Evolutionary conservation across 176 grass and related monocot species (phyloP), one percentile per base, ranked within the genome.

Genomic region (Zoysia japonica): DNA sequence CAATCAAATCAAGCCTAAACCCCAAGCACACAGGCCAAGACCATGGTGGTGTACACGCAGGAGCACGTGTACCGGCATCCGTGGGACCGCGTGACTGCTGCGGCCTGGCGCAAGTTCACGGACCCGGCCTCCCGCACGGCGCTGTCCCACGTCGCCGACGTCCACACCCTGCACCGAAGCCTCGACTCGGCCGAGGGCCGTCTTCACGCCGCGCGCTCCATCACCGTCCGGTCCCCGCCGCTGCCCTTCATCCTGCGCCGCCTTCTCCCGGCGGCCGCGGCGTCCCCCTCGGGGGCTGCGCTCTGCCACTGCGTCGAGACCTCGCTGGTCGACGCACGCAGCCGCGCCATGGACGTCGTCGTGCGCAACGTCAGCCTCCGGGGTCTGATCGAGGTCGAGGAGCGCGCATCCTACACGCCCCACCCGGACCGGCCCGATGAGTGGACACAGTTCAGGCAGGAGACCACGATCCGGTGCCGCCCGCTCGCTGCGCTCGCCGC

Each of bases 21-120:
- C 62, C 50, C 6, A 40, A 41, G 14, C 50, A 43, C 80, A 41
- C 60, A 6, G 51, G 72, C 46, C 14, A 38, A 40, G 19, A 78
- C 71, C 66, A 90, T 94, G 82, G 89, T 92, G 68, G 86, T 91
- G 57, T 97, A 97, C 91, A 90, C 84, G 60, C 91, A 97, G 78
- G 94, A 97, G 77, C 94, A 97, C 62, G 85, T 94, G 19, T 97
- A 97, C 77, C 85, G 85, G 76, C 94, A 97, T 70, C 94, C 94
- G 38, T 97, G 94, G 94, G 91, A 97, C 71, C 94, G 94, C 17
- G 94, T 97, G 63, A 97, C 94, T 57, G 85, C 94, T 37, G 94
- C 94, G 60, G 85, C 87, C 45, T 97, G 91, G 94, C 94, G 94
- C 72, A 97, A 97, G 89, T 97, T 86, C 91, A 97, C 91, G 36